Evolutionary conservation across 1,284 basidiomycete genomes (phyloP).

Genomic region (Ceratobasidium sp.): DNA sequence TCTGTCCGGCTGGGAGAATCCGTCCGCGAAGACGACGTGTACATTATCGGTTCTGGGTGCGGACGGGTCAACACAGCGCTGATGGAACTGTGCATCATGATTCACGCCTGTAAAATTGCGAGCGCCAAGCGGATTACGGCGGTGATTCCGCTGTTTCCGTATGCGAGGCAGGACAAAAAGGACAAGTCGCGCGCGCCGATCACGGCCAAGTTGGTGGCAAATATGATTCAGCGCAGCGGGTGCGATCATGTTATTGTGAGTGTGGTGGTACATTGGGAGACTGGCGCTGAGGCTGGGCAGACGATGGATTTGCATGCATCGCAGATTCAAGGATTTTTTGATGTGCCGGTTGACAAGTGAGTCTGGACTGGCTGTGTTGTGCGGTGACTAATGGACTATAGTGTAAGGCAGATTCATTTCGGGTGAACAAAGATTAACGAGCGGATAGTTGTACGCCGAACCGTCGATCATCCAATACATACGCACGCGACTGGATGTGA

Average conservation of each 20-base stretch:
- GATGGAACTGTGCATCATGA: conserved; percentile 99
- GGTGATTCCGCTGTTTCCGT: conserved; percentile 93
- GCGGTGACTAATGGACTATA: conserved; percentile 2
- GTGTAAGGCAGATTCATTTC: conserved; percentile 7
- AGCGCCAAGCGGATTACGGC: conserved; percentile 96
- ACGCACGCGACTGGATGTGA: conserved; percentile 86
- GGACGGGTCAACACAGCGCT: conserved; percentile 84
- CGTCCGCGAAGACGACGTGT: conserved; percentile 98
- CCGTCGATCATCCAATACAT: conserved; percentile 97
- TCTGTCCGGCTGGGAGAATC: conserved; percentile 92
- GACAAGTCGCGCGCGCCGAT: conserved; percentile 99
- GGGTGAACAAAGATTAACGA: conserved; percentile 38
- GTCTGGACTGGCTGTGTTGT: conserved; percentile 47
- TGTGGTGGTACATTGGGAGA: conserved; percentile 40
- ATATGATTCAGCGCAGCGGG: conserved; percentile 97
- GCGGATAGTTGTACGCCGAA: conserved; percentile 89
- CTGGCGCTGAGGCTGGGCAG: conserved; percentile 55
- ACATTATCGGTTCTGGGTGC: conserved; percentile 96
- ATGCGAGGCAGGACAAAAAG: conserved; percentile 98
- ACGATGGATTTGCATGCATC: conserved; percentile 98
- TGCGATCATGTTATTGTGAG: conserved; percentile 98
- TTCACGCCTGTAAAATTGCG: conserved; percentile 98
- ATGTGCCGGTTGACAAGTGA: conserved; percentile 99
- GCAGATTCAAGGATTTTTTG: conserved; percentile 99
- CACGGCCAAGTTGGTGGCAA: conserved; percentile 97